Evolutionary conservation across 1,139 yeast genomes (phyloP), one percentile per base, ranked within the genome.

Genomic region (Pneumocystis jirovecii): DNA sequence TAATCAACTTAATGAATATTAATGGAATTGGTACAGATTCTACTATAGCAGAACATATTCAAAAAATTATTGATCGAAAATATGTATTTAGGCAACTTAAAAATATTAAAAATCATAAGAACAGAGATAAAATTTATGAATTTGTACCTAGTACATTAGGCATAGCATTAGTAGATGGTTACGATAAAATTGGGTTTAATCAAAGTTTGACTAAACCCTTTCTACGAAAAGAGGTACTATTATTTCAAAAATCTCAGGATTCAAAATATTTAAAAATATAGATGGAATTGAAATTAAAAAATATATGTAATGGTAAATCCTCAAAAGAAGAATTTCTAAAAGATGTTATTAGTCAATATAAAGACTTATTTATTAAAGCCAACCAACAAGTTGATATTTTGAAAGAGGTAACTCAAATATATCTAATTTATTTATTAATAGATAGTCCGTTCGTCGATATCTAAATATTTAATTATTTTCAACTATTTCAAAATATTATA

Each of bases 21-120:
- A 95, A 95, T 75, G 97, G 97, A 0, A 95, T 95, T 63, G 99
- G 99, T 0, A 95, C 99, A 0, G 99, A 95, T 77, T 98, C 99
- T 0, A 95, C 99, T 0, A 95, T 95, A 77, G 98, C 98, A 0
- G 98, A 93, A 61, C 99, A 95, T 74, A 93, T 95, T 56, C 91
- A 87, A 68, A 91, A 88, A 72, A 85, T 95, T 62, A 76, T 82
- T 35, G 74, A 75, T 12, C 76, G 98, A 65, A 83, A 84, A 42
- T 95, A 91, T 72, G 83, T 88, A 1, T 76, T 77, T 19, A 85
- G 85, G 70, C 69, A 68, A 56, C 64, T 68, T 10, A 65, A 61
- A 10, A 67, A 65, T 39, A 61, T 64, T 7, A 40, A 66, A 19
- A 63, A 37, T 10, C 2, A 63, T 8, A 60, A 39, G 12, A 45